Evolutionary conservation across 306 rosid genomes (phyloP).

Genomic region (Cyamopsis tetragonoloba): DNA sequence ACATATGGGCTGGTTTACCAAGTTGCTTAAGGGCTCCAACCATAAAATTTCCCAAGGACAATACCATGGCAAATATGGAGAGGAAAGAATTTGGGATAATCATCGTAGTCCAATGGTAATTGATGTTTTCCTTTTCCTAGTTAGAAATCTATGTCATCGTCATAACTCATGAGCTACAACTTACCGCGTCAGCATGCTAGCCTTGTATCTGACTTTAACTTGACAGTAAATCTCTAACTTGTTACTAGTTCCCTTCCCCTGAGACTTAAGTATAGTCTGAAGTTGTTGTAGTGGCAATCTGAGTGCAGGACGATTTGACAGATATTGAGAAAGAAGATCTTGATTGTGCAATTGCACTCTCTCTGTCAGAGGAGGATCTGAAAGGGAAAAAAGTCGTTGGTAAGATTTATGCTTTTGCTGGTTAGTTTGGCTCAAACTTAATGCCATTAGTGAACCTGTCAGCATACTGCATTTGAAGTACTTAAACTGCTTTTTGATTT

Average conservation of each 20-base stretch:
- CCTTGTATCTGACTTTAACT: slow-evolving; percentile 8
- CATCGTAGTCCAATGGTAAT: slow-evolving; percentile 62
- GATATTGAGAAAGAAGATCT: slow-evolving; percentile 60
- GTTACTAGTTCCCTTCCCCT: slow-evolving; percentile 13
- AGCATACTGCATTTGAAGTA: not conserved
- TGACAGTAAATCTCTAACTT: not conserved
- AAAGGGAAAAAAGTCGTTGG: slow-evolving; percentile 55
- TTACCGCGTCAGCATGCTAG: slow-evolving; percentile 15
- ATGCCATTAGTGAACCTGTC: not conserved
- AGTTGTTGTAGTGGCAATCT: slow-evolving; percentile 25
- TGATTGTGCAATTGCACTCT: slow-evolving; percentile 65
- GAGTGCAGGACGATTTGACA: slow-evolving; percentile 57
- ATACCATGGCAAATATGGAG: slow-evolving; percentile 47
- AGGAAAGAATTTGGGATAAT: slow-evolving; percentile 48
- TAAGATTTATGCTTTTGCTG: slow-evolving; percentile 39
- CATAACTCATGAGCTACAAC: not conserved
- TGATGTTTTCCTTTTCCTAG: slow-evolving; percentile 6
- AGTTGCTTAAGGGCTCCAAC: slow-evolving; percentile 65
- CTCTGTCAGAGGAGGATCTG: slow-evolving; percentile 62
- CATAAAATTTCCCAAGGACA: slow-evolving; percentile 43
- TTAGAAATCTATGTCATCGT: not conserved
- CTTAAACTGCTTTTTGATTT: not conserved
- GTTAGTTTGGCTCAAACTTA: not conserved
- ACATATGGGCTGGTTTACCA: slow-evolving; percentile 84
- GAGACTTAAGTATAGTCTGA: slow-evolving; percentile 20